Conservation (phyloP, 805 yeast species). For the Tetrapisispora namnaoensis region DNA sequence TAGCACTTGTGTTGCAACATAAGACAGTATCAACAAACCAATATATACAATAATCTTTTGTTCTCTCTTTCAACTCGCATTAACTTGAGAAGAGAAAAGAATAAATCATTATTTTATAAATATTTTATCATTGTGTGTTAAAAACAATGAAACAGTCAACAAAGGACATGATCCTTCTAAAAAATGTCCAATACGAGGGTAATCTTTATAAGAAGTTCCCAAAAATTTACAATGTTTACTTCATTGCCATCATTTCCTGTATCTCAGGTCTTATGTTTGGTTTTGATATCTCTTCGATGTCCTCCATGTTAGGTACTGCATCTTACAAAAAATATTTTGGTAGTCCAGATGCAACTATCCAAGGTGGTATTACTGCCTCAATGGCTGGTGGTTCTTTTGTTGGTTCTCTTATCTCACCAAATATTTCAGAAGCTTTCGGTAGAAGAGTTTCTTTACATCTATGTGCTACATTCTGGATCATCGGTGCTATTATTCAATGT, state of each 20-base stretch:
- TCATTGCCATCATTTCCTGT: conserved; percentile 47
- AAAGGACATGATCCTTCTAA: neutral
- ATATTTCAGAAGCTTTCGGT: conserved; percentile 34
- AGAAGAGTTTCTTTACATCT: conserved; percentile 45
- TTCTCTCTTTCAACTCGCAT: too few species aligned
- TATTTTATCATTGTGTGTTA: too few species aligned
- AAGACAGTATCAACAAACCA: too few species aligned
- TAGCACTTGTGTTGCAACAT: too few species aligned
- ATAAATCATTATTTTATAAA: too few species aligned
- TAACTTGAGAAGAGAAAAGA: too few species aligned
- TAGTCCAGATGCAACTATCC: conserved; percentile 40
- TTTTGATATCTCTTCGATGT: conserved; percentile 62
- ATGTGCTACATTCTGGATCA: conserved; percentile 44
- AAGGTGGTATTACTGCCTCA: conserved; percentile 65
- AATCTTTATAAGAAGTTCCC: conserved; percentile 18
- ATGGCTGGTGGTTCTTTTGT: conserved; percentile 67
- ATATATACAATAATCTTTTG: too few species aligned
- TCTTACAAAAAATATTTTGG: conserved; percentile 40
- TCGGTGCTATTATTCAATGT: conserved; percentile 49
- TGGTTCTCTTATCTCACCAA: conserved; percentile 46
- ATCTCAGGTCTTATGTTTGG: conserved; percentile 63
- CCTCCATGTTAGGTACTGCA: conserved; percentile 44
- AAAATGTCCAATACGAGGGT: conserved; percentile 9
- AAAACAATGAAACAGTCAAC: neutral
- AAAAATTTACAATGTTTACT: conserved; percentile 34